A percentile compares a stretch with the other conserved stretches of the same genome.
These are phyloP conservation scores for Bipolaris cookei DNA, from an alignment of 2,329 filamentous ascomycete genomes.

Conservation along the genomic window DNA sequence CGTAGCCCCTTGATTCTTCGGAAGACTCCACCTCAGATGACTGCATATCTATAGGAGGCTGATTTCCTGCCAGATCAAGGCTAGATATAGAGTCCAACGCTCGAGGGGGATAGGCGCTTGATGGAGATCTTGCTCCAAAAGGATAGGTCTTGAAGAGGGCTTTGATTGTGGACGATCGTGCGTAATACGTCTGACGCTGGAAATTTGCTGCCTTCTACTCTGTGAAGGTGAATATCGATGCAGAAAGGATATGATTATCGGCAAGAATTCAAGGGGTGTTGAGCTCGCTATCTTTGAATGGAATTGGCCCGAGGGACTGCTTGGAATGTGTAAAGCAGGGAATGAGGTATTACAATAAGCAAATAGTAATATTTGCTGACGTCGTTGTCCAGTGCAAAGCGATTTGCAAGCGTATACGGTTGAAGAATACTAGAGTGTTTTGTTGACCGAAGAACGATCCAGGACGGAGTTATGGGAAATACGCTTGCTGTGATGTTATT, in stretches of 20 bases:
- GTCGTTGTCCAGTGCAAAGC: neutral
- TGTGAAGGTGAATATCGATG: no score
- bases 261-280: no score
- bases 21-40: neutral
- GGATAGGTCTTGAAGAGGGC: no score
- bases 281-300: neutral
- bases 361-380: neutral
- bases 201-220: no score
- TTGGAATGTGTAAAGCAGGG: no score
- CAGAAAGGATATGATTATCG: no score
- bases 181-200: no score
- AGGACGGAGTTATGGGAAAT: no score
- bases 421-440: neutral
- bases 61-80: neutral
- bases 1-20: neutral
- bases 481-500: no score
- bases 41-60: no score
- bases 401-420: neutral
- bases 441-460: no score
- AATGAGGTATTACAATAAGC: neutral
- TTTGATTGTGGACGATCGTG: no score
- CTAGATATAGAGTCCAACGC: neutral
- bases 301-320: neutral
- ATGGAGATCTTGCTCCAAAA: neutral
- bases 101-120: neutral